Evolutionary conservation across 495 filamentous ascomycete species (phyloP).

Genomic region (Choiromyces venosus): DNA sequence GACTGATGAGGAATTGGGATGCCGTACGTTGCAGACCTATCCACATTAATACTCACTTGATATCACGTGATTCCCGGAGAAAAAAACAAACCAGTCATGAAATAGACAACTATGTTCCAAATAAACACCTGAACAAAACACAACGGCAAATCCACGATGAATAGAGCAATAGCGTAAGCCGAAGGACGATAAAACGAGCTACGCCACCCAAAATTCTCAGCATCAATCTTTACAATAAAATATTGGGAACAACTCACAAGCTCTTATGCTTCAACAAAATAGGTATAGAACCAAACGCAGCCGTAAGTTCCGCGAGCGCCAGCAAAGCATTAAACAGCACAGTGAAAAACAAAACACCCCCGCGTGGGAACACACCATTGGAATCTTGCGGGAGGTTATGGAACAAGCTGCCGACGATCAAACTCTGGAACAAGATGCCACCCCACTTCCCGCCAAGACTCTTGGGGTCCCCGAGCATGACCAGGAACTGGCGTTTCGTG

Average conservation of each 20-base stretch:
- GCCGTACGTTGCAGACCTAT: slow-evolving; percentile 57
- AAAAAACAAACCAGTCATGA: slow-evolving; percentile 51
- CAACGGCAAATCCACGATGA: slow-evolving; percentile 68
- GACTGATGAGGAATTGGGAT: slow-evolving; percentile 77
- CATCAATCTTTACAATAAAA: too few species aligned
- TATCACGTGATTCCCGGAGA: background rate
- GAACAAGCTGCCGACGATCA: slow-evolving; percentile 74
- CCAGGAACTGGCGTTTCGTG: slow-evolving; percentile 60
- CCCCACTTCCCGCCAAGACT: slow-evolving; percentile 54
- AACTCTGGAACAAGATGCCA: slow-evolving; percentile 62
- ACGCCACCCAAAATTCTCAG: background rate
- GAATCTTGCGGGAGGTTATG: slow-evolving; percentile 60
- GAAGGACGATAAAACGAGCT: slow-evolving; percentile 73
- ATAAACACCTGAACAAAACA: slow-evolving; percentile 63
- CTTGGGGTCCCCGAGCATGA: slow-evolving; percentile 59
- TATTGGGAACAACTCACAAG: slow-evolving; percentile 45
- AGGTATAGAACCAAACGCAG: slow-evolving; percentile 63
- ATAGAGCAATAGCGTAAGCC: slow-evolving; percentile 71
- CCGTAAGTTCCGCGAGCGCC: slow-evolving; percentile 68
- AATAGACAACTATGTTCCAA: slow-evolving; percentile 73
- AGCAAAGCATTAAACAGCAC: slow-evolving; percentile 76
- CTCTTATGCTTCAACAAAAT: slow-evolving; percentile 78
- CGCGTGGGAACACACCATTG: slow-evolving; percentile 52
- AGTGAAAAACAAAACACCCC: slow-evolving; percentile 62
- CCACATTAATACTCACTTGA: slow-evolving; percentile 27